phyloP scores from a whole-genome alignment of 2,329 filamentous ascomycete species.

The Fusarium marasasianum region DNA sequence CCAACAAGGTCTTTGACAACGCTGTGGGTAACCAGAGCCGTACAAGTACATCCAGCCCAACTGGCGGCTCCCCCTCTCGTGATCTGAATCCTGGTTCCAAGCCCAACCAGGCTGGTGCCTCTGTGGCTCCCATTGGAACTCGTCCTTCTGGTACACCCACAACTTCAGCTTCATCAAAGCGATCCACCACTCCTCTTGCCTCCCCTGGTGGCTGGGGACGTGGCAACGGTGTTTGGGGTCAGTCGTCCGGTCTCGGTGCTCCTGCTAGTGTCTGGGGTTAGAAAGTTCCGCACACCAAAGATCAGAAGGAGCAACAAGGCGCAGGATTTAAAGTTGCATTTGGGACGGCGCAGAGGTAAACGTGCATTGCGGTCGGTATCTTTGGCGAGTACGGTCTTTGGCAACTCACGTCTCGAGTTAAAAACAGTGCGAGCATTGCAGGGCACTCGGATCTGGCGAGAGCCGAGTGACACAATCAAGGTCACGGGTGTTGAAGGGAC shows the following conservation, averaged over 20 bases:
- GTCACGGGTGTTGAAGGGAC: slow-evolving; percentile 34
- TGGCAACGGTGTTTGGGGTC: slow-evolving; percentile 85
- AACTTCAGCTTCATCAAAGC: slow-evolving; percentile 68
- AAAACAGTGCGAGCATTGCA: slow-evolving; percentile 16
- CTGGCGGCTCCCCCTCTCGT: slow-evolving; percentile 81
- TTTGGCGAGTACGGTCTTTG: slow-evolving; percentile 20
- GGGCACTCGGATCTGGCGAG: slow-evolving; percentile 32
- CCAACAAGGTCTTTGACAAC: slow-evolving; percentile 70
- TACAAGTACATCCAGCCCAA: slow-evolving; percentile 84
- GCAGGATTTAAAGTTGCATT: slow-evolving; percentile 39
- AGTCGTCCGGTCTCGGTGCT: slow-evolving; percentile 81
- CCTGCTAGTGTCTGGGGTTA: slow-evolving; percentile 96
- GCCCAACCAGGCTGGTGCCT: slow-evolving; percentile 63
- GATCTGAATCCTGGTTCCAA: slow-evolving; percentile 65
- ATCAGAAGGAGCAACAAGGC: slow-evolving; percentile 8
- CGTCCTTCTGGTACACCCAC: slow-evolving; percentile 74
- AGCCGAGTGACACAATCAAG: slow-evolving; percentile 31
- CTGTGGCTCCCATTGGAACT: slow-evolving; percentile 93
- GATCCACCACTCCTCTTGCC: slow-evolving; percentile 88
- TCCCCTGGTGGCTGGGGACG: slow-evolving; percentile 88
- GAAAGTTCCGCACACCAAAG: not conserved
- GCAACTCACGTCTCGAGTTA: slow-evolving; percentile 13
- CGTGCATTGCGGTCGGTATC: slow-evolving; percentile 35
- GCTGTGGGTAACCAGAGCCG: slow-evolving; percentile 68
- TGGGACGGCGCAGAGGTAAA: slow-evolving; percentile 42